Conservation (phyloP, 805 yeast species). For the Pichia deserticola region DNA sequence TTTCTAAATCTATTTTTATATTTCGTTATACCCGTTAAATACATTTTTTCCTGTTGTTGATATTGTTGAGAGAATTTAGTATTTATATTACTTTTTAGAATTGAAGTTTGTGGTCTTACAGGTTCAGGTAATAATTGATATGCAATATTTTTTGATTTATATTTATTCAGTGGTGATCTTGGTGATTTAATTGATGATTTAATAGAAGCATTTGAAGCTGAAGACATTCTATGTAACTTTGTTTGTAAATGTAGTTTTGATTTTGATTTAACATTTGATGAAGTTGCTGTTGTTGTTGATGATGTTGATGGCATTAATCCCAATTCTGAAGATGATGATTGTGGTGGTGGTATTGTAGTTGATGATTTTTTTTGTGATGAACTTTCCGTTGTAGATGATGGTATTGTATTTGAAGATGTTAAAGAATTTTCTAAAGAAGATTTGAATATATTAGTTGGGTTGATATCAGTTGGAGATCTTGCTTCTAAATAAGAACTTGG, state of each 20-base stretch:
- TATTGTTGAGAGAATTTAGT: constrained; percentile 33
- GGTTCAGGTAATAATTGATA: constrained; percentile 7
- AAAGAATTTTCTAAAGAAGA: neutral
- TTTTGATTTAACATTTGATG: neutral
- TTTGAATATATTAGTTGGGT: neutral
- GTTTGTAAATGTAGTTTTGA: constrained; percentile 2
- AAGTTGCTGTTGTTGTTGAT: constrained; percentile 1
- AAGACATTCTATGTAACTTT: constrained; percentile 2
- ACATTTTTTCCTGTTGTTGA: constrained; percentile 46
- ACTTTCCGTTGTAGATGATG: neutral
- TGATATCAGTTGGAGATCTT: too few species aligned
- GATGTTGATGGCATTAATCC: neutral
- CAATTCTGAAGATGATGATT: neutral
- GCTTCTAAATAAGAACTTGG: neutral
- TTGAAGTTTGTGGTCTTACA: constrained; percentile 24
- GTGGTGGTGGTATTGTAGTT: neutral
- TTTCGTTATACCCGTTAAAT: constrained; percentile 37
- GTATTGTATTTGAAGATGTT: neutral
- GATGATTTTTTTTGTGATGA: neutral
- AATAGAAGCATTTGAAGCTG: neutral
- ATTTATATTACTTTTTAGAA: constrained; percentile 26
- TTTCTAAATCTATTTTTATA: constrained; percentile 25
- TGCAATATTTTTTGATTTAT: constrained; percentile 3
- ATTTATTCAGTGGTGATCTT: constrained; percentile 5
- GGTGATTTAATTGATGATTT: constrained; percentile 2